A percentile compares a stretch with the other conserved stretches of the same genome.
Conservation (phyloP, 2,329 filamentous ascomycete genomes). For the Didymella pomorum region DNA sequence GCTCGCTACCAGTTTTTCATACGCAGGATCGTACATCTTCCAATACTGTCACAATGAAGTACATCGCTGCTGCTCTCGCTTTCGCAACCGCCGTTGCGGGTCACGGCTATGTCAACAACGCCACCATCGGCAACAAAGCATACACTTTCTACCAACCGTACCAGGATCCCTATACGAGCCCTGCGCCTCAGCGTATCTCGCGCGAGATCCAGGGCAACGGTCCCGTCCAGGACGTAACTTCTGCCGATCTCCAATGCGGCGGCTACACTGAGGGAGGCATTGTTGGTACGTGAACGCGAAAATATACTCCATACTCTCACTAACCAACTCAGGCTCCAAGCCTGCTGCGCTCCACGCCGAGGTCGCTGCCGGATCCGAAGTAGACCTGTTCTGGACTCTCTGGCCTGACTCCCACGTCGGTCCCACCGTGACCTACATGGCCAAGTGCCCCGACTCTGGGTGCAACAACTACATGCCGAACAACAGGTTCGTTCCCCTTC, state of each 20-base stretch:
- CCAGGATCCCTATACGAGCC: conserved; percentile 45
- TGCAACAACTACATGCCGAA: conserved; percentile 61
- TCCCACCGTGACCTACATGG: conserved; percentile 68
- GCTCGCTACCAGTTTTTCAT: conserved; percentile 15
- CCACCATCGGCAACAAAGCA: conserved; percentile 42
- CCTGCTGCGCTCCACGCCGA: conserved; percentile 64
- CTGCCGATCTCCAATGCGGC: conserved; percentile 65
- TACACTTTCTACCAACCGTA: conserved; percentile 50
- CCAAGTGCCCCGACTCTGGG: conserved; percentile 61
- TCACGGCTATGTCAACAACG: conserved; percentile 49
- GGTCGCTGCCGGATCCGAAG: conserved; percentile 61
- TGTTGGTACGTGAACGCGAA: conserved; percentile 34
- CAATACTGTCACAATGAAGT: conserved; percentile 42
- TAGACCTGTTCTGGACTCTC: conserved; percentile 63
- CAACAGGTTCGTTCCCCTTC: conserved; percentile 42
- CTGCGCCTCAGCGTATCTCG: conserved; percentile 61
- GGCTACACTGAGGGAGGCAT: conserved; percentile 60
- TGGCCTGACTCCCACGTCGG: conserved; percentile 61
- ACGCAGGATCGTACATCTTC: conserved; percentile 21
- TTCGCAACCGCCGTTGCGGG: conserved; percentile 43
- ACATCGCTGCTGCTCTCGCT: conserved; percentile 37
- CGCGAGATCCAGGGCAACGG: conserved; percentile 66
- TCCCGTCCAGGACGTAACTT: conserved; percentile 62
- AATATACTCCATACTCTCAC: not conserved
- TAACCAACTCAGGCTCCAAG: conserved; percentile 49